Evolutionary conservation across 2,329 filamentous ascomycete genomes (phyloP).

Genomic region (Rhynchosporium graminicola): DNA sequence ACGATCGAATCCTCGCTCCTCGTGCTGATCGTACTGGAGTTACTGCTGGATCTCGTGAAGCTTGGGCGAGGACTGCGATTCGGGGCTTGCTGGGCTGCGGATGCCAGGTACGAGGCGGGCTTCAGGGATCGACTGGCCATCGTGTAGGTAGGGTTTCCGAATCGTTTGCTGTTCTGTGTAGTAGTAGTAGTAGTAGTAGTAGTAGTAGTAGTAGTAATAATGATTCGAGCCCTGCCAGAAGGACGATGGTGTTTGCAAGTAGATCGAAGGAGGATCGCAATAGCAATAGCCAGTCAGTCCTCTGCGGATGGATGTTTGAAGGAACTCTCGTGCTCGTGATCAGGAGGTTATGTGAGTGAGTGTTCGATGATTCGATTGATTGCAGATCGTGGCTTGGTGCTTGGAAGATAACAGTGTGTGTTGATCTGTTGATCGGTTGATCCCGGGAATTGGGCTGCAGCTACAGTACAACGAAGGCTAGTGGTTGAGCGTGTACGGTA

Average conservation of each 20-base stretch:
- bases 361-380: not conserved
- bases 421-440: not conserved
- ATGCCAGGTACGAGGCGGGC: constrained; percentile 45
- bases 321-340: not conserved
- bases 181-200: not conserved
- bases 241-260: constrained; percentile 10
- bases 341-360: too few species aligned
- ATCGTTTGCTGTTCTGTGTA: not conserved
- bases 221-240: constrained; percentile 10
- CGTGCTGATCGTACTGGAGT: constrained; percentile 36
- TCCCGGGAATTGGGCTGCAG: too few species aligned
- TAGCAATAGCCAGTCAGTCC: too few species aligned
- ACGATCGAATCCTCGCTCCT: constrained; percentile 31
- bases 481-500: not conserved
- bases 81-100: constrained; percentile 35
- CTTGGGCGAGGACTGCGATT: constrained; percentile 47
- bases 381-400: not conserved
- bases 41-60: constrained; percentile 48
- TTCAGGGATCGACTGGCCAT: constrained; percentile 56
- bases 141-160: not conserved
- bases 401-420: not conserved
- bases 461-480: too few species aligned
- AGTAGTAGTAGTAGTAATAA: too few species aligned
- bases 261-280: not conserved
- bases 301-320: not conserved